These are phyloP conservation scores for Poa annua DNA, from an alignment of 176 grass and related monocot genomes.

Conservation along the genomic window DNA sequence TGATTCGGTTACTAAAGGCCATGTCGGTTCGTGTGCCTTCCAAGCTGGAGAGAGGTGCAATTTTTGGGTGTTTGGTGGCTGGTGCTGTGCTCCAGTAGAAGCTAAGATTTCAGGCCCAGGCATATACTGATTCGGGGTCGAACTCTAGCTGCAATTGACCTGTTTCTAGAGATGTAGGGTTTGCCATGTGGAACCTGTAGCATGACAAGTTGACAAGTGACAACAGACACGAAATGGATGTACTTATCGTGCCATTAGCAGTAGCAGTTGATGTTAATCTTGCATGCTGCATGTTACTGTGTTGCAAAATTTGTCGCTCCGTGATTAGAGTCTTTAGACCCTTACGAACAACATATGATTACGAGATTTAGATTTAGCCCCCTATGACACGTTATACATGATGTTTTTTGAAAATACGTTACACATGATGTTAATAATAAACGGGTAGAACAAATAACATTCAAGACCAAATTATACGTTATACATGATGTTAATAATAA, in stretches of 20 bases:
- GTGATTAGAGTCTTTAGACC: background rate
- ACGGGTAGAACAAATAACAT: no score
- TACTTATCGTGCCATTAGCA: background rate
- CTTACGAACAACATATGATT: no score
- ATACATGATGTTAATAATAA: no score
- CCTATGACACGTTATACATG: no score
- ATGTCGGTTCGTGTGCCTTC: background rate
- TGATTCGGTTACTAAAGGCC: background rate
- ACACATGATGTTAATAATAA: no score
- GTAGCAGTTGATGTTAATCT: constrained; percentile 16
- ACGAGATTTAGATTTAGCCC: no score
- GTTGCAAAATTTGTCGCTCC: background rate
- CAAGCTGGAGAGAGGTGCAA: constrained; percentile 14
- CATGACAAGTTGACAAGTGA: background rate
- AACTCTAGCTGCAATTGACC: constrained; percentile 14
- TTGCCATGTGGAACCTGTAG: background rate
- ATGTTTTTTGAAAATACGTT: no score
- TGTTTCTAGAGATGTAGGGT: constrained; percentile 29
- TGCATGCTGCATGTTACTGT: background rate
- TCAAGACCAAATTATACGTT: no score
- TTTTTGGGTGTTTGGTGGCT: constrained; percentile 21
- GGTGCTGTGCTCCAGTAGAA: constrained; percentile 9
- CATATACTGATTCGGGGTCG: constrained; percentile 12
- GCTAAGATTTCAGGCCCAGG: background rate
- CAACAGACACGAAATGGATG: background rate